phyloP scores from a whole-genome alignment of 179 eudicot species.

The Spinacia oleracea region DNA sequence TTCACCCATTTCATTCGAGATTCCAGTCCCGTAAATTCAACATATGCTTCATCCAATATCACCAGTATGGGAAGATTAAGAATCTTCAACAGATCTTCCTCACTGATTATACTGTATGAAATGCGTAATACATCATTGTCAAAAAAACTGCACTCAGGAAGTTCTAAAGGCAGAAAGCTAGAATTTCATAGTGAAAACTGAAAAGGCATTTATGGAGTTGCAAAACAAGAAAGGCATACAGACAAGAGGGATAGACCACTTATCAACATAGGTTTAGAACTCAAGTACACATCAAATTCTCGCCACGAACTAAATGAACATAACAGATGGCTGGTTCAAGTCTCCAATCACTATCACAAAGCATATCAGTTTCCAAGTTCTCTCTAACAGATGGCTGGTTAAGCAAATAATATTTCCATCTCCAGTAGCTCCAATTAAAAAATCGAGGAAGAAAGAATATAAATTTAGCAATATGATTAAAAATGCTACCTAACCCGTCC shows the following conservation, averaged over 20 bases:
- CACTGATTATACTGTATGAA: conserved; percentile 73
- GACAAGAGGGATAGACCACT: neutral
- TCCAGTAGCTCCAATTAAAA: neutral
- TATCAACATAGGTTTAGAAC: neutral
- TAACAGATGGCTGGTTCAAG: too few species aligned
- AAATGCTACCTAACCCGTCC: neutral
- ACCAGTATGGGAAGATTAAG: conserved; percentile 81
- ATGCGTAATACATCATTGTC: neutral
- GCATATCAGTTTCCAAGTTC: neutral
- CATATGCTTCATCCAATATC: conserved; percentile 91
- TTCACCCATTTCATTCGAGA: conserved; percentile 97
- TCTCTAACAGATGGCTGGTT: neutral
- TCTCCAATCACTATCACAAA: neutral
- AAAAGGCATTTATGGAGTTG: neutral
- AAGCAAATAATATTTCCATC: neutral
- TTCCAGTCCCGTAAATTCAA: conserved; percentile 82
- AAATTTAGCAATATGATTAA: neutral
- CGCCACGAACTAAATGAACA: neutral
- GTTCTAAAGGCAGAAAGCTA: neutral
- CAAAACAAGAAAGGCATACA: too few species aligned
- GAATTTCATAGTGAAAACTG: conserved; percentile 2
- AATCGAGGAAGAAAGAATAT: neutral
- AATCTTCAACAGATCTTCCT: conserved; percentile 71
- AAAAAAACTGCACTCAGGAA: conserved; percentile 1
- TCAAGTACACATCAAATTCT: neutral